Evolutionary conservation across 805 yeast species (phyloP).

Genomic region (Zygosaccharomyces bisporus): DNA sequence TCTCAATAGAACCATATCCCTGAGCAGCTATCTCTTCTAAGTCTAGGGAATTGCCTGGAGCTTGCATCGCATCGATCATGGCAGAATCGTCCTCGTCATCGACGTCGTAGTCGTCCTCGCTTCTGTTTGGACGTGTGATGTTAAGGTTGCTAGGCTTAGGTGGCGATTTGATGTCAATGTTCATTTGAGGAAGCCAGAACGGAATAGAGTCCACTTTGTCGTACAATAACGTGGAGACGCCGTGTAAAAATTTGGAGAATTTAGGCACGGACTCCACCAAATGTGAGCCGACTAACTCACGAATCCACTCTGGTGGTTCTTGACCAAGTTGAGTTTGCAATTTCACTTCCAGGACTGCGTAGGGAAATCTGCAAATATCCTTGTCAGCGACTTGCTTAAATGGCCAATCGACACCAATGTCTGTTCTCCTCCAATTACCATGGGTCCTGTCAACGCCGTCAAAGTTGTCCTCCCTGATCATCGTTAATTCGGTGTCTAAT

Average conservation of each 20-base stretch:
- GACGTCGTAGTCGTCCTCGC: conserved; percentile 31
- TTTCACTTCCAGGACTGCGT: conserved; percentile 96
- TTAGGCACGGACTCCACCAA: conserved; percentile 98
- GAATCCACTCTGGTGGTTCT: conserved; percentile 98
- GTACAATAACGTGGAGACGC: conserved; percentile 87
- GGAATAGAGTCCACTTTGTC: conserved; percentile 83
- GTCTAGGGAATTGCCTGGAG: conserved; percentile 59
- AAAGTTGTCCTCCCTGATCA: conserved; percentile 96
- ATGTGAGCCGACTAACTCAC: conserved; percentile 86
- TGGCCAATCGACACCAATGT: conserved; percentile 97
- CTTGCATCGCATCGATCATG: conserved; percentile 28
- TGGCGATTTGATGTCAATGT: conserved; percentile 89
- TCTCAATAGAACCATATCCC: conserved; percentile 40
- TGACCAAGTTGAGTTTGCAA: conserved; percentile 97
- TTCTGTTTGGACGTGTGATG: conserved; percentile 32
- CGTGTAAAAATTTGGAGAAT: conserved; percentile 95
- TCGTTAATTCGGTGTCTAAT: conserved; percentile 91
- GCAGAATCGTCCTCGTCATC: conserved; percentile 38
- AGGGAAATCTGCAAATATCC: conserved; percentile 92
- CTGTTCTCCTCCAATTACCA: conserved; percentile 97
- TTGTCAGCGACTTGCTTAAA: conserved; percentile 77
- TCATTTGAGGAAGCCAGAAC: conserved; percentile 98
- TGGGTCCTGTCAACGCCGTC: conserved; percentile 89
- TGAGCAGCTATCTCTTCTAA: conserved; percentile 60
- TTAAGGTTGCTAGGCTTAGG: conserved; percentile 46